These are phyloP conservation scores for Apocynum venetum DNA, from an alignment of 257 asterid genomes.

Conservation along the genomic window DNA sequence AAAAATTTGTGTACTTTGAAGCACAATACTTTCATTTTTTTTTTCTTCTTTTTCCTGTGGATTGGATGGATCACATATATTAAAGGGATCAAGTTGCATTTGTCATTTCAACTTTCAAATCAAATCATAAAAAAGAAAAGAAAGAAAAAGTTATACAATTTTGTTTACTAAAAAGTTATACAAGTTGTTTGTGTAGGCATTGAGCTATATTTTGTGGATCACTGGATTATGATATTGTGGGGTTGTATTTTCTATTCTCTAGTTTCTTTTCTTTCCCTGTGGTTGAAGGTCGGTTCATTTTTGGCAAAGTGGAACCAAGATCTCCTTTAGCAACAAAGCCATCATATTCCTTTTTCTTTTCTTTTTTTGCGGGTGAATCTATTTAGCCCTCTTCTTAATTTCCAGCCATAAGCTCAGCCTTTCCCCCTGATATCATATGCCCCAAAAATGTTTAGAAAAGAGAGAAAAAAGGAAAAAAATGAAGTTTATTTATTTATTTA, in stretches of 20 bases:
- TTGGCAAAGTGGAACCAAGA: background rate
- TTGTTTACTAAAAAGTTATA: background rate
- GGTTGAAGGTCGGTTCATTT: background rate
- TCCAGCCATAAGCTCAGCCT: background rate
- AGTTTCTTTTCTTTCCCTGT: background rate
- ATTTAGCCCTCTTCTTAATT: background rate
- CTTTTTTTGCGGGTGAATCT: no score
- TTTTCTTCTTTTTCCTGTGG: background rate
- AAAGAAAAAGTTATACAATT: no score
- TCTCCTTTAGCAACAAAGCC: no score
- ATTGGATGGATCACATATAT: background rate
- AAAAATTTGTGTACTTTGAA: no score
- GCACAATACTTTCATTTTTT: background rate
- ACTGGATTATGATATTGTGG: background rate
- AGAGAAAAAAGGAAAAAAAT: no score
- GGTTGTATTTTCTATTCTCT: background rate
- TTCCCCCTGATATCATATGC: no score
- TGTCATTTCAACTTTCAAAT: conserved; percentile 1
- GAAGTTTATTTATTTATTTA: no score
- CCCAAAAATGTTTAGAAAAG: no score
- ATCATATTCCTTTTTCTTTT: no score
- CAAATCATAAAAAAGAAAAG: background rate
- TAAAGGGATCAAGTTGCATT: background rate
- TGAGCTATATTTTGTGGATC: no score
- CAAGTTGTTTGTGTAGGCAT: background rate